Conservation (phyloP, 1,284 basidiomycete species). For the Lentinus polychrous region DNA sequence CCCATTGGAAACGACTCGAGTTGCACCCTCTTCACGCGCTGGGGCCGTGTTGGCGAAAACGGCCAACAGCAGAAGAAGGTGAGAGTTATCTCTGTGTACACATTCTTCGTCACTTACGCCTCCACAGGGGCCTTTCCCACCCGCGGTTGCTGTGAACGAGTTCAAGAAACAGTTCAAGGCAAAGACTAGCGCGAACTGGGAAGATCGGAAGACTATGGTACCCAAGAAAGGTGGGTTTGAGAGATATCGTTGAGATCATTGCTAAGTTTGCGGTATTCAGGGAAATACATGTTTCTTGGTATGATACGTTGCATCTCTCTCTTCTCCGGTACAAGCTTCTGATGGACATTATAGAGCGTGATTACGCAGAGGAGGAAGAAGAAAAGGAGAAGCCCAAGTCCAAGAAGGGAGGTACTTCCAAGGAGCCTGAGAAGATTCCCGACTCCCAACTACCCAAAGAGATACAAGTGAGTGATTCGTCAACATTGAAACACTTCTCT, state of each 20-base stretch:
- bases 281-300: background rate
- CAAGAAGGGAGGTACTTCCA: constrained; percentile 24
- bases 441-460: constrained; percentile 39
- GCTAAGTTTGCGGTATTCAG: too few species aligned
- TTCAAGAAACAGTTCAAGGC: constrained; percentile 59
- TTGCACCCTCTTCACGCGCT: constrained; percentile 45
- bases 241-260: too few species aligned
- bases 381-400: constrained; percentile 26
- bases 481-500: background rate
- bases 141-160: constrained; percentile 34
- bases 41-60: constrained; percentile 55
- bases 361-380: constrained; percentile 41
- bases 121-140: constrained; percentile 31
- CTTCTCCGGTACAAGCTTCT: background rate
- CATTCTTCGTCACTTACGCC: too few species aligned
- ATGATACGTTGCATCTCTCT: background rate
- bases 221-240: constrained; percentile 39
- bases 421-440: constrained; percentile 39
- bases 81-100: background rate
- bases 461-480: constrained; percentile 40
- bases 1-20: constrained; percentile 33
- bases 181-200: constrained; percentile 49
- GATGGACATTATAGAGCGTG: constrained; percentile 33
- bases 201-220: constrained; percentile 45
- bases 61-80: constrained; percentile 49